Percentiles rank a stretch among this genome's conserved stretches.
phyloP scores from a whole-genome alignment of 2,329 filamentous ascomycete genomes.

The Fulvia fulva region DNA sequence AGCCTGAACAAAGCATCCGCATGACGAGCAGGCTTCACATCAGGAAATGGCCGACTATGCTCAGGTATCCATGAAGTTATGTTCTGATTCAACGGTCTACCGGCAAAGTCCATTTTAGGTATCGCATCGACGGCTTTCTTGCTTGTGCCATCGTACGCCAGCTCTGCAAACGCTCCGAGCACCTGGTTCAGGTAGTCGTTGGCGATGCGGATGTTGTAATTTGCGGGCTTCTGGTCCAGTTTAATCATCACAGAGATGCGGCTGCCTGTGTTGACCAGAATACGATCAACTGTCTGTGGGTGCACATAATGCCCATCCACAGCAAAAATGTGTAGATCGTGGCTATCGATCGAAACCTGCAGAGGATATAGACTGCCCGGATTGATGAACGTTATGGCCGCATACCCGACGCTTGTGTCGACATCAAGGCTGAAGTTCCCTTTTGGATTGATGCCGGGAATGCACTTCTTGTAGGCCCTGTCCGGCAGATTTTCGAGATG shows the following conservation, averaged over 20 bases:
- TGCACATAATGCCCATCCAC: slow-evolving; percentile 44
- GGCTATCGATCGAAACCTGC: slow-evolving; percentile 35
- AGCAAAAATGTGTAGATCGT: slow-evolving; percentile 9
- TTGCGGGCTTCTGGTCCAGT: slow-evolving; percentile 42
- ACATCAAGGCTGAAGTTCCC: slow-evolving; percentile 44
- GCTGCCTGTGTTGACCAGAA: slow-evolving; percentile 50
- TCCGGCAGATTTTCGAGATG: slow-evolving; percentile 27
- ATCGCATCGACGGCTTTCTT: slow-evolving; percentile 16
- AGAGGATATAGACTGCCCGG: slow-evolving; percentile 44
- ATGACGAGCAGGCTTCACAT: slow-evolving; percentile 5
- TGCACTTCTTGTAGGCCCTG: slow-evolving; percentile 39
- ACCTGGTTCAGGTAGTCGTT: slow-evolving; percentile 12
- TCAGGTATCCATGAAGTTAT: slow-evolving; percentile 19
- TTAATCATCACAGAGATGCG: slow-evolving; percentile 52
- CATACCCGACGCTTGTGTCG: slow-evolving; percentile 15
- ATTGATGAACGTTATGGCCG: slow-evolving; percentile 13
- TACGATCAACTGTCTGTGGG: slow-evolving; percentile 48
- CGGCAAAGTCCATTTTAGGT: slow-evolving; percentile 51
- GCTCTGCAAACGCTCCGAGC: slow-evolving; percentile 10
- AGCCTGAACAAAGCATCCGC: slow-evolving; percentile 19
- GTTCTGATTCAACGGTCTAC: slow-evolving; percentile 33
- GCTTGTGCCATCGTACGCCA: slow-evolving; percentile 39
- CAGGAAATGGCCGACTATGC: slow-evolving; percentile 17
- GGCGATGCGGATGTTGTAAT: slow-evolving; percentile 22
- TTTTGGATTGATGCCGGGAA: slow-evolving; percentile 40